phyloP scores from a whole-genome alignment of 202 grass and related monocot genomes.

The Eragrostis tef region DNA sequence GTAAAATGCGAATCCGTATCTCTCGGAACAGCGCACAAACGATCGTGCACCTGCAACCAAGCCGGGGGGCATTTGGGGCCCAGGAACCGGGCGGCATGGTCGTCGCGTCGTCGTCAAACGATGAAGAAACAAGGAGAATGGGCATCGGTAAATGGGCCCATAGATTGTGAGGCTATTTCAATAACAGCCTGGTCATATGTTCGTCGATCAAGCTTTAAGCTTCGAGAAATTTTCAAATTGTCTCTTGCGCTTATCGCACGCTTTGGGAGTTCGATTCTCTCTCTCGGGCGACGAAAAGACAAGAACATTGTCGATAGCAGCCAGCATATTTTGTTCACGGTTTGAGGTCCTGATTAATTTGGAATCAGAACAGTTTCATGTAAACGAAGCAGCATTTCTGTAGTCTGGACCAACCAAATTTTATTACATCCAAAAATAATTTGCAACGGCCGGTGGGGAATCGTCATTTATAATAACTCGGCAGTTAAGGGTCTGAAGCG shows the following conservation, averaged over 20 bases:
- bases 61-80: not conserved
- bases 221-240: not conserved
- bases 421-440: no score
- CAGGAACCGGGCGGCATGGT: not conserved
- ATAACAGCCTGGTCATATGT: not conserved
- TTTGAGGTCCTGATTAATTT: not conserved
- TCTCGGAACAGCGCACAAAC: not conserved
- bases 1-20: not conserved
- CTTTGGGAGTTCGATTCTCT: not conserved
- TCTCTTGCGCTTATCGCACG: not conserved
- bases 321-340: not conserved
- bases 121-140: not conserved
- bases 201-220: not conserved
- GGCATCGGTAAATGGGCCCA: not conserved
- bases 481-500: not conserved
- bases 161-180: not conserved
- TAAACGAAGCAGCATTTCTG: not conserved
- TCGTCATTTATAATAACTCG: not conserved
- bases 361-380: not conserved
- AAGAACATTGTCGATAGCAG: not conserved
- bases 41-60: not conserved
- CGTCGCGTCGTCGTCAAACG: not conserved
- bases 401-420: no score
- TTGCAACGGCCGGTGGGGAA: not conserved
- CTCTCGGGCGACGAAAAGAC: not conserved